phyloP scores from a whole-genome alignment of 169 alveolate genomes.

The Cryptosporidium viatorum region DNA sequence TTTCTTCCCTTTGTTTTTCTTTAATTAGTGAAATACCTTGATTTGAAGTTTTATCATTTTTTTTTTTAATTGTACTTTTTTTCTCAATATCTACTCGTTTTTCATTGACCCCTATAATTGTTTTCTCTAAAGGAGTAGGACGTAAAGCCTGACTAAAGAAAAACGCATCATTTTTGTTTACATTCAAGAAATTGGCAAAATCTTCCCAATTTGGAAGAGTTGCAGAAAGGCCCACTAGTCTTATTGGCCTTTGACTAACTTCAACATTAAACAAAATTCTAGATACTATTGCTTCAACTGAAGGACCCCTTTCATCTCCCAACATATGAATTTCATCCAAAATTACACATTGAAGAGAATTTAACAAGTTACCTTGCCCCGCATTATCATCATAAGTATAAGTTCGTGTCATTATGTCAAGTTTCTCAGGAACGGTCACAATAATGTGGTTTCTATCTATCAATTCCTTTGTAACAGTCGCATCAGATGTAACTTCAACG shows the following conservation, averaged over 20 bases:
- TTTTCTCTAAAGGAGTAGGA: slow-evolving; percentile 97
- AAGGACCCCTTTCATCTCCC: slow-evolving; percentile 99
- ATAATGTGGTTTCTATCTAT: slow-evolving; percentile 97
- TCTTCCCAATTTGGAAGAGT: slow-evolving; percentile 99
- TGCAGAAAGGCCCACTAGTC: slow-evolving; percentile 96
- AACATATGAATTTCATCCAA: slow-evolving; percentile 99
- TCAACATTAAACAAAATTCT: slow-evolving; percentile 87
- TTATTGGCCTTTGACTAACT: slow-evolving; percentile 29
- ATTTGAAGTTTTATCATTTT: not conserved
- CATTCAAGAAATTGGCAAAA: slow-evolving; percentile 97
- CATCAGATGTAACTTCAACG: slow-evolving; percentile 97
- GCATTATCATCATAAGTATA: not conserved
- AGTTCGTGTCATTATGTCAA: slow-evolving; percentile 99
- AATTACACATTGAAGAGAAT: slow-evolving; percentile 90
- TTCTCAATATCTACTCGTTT: slow-evolving; percentile 88
- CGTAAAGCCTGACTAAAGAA: slow-evolving; percentile 95
- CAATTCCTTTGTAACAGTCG: slow-evolving; percentile 91
- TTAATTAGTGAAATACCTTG: not conserved
- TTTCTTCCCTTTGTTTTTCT: not conserved
- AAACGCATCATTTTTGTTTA: slow-evolving; percentile 92
- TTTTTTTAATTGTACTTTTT: not conserved
- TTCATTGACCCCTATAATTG: slow-evolving; percentile 98
- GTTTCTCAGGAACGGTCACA: slow-evolving; percentile 99
- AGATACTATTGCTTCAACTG: slow-evolving; percentile 98
- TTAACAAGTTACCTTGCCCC: slow-evolving; percentile 34